A percentile compares a stretch with the other conserved stretches of the same genome.
These are phyloP conservation scores for Orobanche coerulescens DNA, from an alignment of 257 asterid species.

Conservation along the genomic window DNA sequence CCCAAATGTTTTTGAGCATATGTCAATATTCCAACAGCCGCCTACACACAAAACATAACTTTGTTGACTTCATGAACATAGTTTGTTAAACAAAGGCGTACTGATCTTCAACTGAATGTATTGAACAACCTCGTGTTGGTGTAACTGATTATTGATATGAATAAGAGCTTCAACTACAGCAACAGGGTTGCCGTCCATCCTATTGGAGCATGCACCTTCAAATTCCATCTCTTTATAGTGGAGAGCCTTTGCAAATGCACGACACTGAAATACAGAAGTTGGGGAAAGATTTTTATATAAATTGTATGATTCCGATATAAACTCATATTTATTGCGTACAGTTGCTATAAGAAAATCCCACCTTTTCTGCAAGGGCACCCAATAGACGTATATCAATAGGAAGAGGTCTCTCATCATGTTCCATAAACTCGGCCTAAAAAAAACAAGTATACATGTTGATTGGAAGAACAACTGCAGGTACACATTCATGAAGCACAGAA, in stretches of 20 bases:
- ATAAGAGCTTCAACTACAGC: conserved; percentile 95
- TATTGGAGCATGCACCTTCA: conserved; percentile 80
- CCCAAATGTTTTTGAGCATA: conserved; percentile 90
- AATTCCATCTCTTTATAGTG: conserved; percentile 99
- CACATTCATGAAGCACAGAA: conserved; percentile 13
- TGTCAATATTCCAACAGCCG: conserved; percentile 96
- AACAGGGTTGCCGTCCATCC: conserved; percentile 90
- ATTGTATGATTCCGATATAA: conserved; percentile 1
- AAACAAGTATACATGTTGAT: conserved; percentile 17
- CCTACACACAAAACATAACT: conserved; percentile 40
- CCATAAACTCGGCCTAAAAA: conserved; percentile 99
- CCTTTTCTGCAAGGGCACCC: conserved; percentile 99
- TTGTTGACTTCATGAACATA: conserved; percentile 15
- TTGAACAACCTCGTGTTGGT: conserved; percentile 82
- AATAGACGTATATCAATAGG: conserved; percentile 96
- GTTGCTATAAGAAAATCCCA: conserved; percentile 25
- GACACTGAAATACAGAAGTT: conserved; percentile 59
- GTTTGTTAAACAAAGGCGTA: conserved; percentile 14
- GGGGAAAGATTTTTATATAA: conserved; percentile 2
- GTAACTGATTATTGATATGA: conserved; percentile 93
- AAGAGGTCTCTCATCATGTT: conserved; percentile 92
- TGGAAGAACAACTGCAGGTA: conserved; percentile 18
- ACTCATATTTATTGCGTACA: conserved; percentile 5
- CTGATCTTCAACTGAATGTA: conserved; percentile 10
- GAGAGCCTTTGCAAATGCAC: conserved; percentile 97